These are phyloP conservation scores for Powellomyces hirtus DNA, from an alignment of 192 early-diverging fungal genomes.

Conservation along the genomic window DNA sequence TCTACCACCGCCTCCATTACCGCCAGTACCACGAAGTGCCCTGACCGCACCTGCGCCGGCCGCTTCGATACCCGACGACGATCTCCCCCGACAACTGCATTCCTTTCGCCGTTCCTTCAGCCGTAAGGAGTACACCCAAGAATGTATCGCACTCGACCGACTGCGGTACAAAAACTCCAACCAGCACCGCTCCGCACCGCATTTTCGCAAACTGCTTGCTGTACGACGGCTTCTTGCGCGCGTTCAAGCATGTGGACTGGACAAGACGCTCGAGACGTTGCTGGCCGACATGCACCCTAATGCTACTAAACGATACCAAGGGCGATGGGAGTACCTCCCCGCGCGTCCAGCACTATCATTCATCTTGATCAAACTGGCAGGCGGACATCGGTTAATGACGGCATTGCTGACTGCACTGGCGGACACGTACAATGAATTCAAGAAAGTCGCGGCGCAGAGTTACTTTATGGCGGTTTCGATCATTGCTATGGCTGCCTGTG, in stretches of 20 bases:
- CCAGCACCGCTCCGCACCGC: conserved; percentile 8
- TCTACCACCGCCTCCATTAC: background rate
- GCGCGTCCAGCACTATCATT: background rate
- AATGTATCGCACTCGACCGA: conserved; percentile 4
- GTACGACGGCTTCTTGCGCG: conserved; percentile 3
- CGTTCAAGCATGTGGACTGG: background rate
- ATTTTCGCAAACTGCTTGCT: conserved; percentile 10
- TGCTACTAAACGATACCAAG: background rate
- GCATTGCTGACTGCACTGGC: background rate
- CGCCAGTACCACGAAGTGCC: background rate
- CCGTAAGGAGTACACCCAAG: background rate
- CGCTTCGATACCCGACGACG: background rate
- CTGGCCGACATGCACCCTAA: conserved; percentile 14
- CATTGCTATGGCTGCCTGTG: conserved; percentile 6
- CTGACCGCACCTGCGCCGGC: background rate
- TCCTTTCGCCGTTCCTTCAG: background rate
- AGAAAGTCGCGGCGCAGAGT: background rate
- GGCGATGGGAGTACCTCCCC: conserved; percentile 7
- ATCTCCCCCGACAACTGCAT: conserved; percentile 2
- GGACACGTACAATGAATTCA: background rate
- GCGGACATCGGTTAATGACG: background rate
- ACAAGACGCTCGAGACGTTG: background rate
- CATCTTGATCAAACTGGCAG: background rate
- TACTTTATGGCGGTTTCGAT: conserved; percentile 16
- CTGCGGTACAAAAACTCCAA: conserved; percentile 22